Evolutionary conservation across 495 filamentous ascomycete species (phyloP), one percentile per base, ranked within the genome.

Genomic region (Staphylotrichum longicolle): DNA sequence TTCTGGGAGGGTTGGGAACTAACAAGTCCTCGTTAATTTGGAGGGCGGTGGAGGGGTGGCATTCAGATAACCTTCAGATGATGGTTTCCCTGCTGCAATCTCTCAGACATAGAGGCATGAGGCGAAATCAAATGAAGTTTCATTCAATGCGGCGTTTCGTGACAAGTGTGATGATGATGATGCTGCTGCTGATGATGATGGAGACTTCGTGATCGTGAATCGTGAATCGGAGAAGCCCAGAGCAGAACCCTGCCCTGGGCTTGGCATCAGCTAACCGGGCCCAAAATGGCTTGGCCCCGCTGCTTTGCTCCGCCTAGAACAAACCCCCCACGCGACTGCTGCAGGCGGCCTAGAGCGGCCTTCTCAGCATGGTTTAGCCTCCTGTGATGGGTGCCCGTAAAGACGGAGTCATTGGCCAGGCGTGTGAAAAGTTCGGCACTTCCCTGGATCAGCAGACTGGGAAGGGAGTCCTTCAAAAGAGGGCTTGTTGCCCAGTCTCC

Each of bases 1-100:
- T n/a, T n/a, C n/a, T n/a, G n/a, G n/a, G n/a, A 35, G 37, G 7
- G 27, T 61, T 44, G 59, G 45, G 50, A 54, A 44, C 39, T 45
- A 32, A 8, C n/a, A 42, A 40, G 44, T 49, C 60, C 41, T 62
- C 44, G 46, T 49, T 44, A 56, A 62, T 50, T 60, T 62, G 60
- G 51, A 41, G 37, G 53, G n/a, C 34, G 37, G 35, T 9, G 52
- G 52, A 37, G n/a, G n/a, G n/a, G n/a, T n/a, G n/a, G n/a, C n/a
- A n/a, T n/a, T n/a, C n/a, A n/a, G n/a, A n/a, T n/a, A 50, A 55
- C 52, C 9, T 62, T 50, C 35, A 51, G 44, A 45, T 56, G 60
- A 35, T 50, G 34, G 51, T 45, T 56, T 44, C 45, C 45, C 41
- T 41, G 30, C 35, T 47, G 51, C n/a, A 27, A 35, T 46, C 51